Evolutionary conservation across 306 rosid species (phyloP).

Genomic region (Quercus engelmannii): DNA sequence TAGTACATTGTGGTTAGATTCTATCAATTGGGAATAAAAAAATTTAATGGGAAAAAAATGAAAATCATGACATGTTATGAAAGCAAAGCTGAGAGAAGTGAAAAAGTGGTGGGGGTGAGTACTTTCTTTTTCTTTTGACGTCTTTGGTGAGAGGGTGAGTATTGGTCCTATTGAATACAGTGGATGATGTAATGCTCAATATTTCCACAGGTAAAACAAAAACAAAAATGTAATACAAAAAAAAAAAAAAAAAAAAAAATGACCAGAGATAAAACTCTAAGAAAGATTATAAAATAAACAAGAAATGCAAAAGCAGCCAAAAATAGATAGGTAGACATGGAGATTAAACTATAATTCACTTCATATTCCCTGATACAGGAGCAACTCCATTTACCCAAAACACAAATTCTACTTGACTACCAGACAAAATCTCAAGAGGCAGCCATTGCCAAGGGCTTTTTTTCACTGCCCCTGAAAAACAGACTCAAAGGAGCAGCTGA

Average conservation of each 20-base stretch:
- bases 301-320: neutral
- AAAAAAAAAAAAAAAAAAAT: neutral
- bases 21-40: neutral
- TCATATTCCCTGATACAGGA: neutral
- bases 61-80: neutral
- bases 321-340: neutral
- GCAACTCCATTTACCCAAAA: slow-evolving; percentile 1
- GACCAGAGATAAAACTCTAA: neutral
- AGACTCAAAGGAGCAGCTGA: slow-evolving; percentile 22
- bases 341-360: neutral
- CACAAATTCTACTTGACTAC: neutral
- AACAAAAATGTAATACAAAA: neutral
- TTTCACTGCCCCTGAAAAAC: neutral
- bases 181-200: neutral
- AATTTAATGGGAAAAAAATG: neutral
- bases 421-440: slow-evolving; percentile 41
- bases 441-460: slow-evolving; percentile 18
- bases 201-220: neutral
- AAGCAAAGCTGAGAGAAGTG: neutral
- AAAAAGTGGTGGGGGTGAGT: neutral
- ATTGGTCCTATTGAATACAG: neutral
- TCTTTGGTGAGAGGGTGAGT: neutral
- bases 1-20: too few species aligned
- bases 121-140: neutral
- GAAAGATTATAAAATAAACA: neutral